phyloP scores from a whole-genome alignment of 495 filamentous ascomycete species.

The Neurospora sp. region DNA sequence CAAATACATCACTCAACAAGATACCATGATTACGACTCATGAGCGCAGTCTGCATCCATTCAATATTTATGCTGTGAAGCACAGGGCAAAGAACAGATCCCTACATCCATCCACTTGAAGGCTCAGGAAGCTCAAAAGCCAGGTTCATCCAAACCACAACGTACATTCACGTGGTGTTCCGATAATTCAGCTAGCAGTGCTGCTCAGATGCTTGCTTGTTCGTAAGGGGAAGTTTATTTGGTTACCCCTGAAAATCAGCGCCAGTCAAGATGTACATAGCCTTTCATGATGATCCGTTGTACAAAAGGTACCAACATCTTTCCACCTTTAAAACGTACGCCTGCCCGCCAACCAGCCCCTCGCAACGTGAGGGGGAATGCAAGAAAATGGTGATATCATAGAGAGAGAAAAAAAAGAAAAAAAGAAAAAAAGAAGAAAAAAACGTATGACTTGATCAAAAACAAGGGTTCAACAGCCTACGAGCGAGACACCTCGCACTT shows the following conservation, averaged over 20 bases:
- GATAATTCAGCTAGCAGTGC: background rate
- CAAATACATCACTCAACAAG: background rate
- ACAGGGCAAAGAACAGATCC: background rate
- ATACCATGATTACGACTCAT: background rate
- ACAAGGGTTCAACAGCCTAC: background rate
- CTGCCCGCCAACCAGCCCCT: background rate
- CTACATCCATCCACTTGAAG: background rate
- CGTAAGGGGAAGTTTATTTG: background rate
- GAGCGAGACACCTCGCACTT: conserved; percentile 79
- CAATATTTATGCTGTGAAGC: background rate
- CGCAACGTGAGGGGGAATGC: background rate
- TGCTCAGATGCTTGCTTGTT: background rate
- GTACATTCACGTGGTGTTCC: background rate
- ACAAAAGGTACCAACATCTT: background rate
- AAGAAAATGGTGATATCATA: background rate
- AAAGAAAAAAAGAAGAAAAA: background rate
- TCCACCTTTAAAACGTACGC: background rate
- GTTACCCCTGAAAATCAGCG: background rate
- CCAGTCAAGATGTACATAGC: background rate
- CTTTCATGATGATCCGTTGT: background rate
- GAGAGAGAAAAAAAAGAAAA: background rate
- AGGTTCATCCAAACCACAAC: background rate
- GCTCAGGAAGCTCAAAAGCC: background rate
- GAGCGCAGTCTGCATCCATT: background rate
- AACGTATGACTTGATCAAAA: background rate